Conservation (phyloP, 2,329 filamentous ascomycete genomes). For the Cytospora chrysosperma region DNA sequence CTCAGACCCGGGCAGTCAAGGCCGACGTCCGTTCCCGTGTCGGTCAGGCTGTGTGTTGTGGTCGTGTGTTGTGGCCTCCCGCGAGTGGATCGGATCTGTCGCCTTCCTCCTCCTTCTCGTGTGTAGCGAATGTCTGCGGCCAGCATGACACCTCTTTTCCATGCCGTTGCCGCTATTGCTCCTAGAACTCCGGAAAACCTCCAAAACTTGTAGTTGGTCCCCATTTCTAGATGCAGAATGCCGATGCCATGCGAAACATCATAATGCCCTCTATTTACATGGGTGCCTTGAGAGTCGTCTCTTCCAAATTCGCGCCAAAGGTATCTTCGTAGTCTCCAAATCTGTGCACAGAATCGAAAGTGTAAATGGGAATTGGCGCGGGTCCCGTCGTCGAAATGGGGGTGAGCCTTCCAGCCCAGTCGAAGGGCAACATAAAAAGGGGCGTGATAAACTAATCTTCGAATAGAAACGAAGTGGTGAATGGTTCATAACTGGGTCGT, state of each 20-base stretch:
- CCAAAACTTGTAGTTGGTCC: conserved; percentile 31
- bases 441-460: conserved; percentile 15
- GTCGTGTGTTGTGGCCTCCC: conserved; percentile 27
- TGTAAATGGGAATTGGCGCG: conserved; percentile 17
- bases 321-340: conserved; percentile 24
- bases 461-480: conserved; percentile 19
- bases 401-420: conserved; percentile 20
- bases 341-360: conserved; percentile 26
- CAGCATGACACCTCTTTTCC: conserved; percentile 35
- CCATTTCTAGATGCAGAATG: conserved; percentile 49
- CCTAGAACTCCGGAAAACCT: conserved; percentile 47
- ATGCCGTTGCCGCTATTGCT: conserved; percentile 40
- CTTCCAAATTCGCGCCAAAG: conserved; percentile 26
- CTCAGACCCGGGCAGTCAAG: conserved; percentile 32
- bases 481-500: conserved; percentile 18
- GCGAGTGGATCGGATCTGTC: conserved; percentile 22
- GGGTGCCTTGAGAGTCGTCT: conserved; percentile 36
- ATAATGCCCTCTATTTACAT: conserved; percentile 50
- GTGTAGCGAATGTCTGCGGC: conserved; percentile 46
- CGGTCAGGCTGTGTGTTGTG: conserved; percentile 16
- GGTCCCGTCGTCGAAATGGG: conserved; percentile 17
- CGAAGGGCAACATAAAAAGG: conserved; percentile 11
- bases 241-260: conserved; percentile 50
- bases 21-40: conserved; percentile 21
- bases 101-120: conserved; percentile 35